phyloP scores from a whole-genome alignment of 2,329 filamentous ascomycete species.

The Ophiocordyceps australis region DNA sequence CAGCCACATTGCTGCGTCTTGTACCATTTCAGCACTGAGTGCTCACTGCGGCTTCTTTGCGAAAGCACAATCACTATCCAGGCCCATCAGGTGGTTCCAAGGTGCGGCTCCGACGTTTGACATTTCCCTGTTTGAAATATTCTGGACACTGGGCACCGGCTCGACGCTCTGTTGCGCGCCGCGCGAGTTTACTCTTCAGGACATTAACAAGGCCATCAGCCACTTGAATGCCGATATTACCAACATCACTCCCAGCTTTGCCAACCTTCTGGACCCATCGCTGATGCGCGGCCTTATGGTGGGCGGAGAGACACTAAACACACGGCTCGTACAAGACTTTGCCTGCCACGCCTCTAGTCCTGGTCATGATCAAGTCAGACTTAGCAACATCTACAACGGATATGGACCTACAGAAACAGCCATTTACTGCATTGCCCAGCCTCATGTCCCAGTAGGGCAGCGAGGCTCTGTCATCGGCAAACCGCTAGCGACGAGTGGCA shows the following conservation, averaged over 20 bases:
- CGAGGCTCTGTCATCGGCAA: conserved; percentile 17
- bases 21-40: conserved; percentile 12
- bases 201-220: conserved; percentile 7
- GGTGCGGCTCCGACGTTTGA: conserved; percentile 37
- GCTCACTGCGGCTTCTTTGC: conserved; percentile 1
- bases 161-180: conserved; percentile 15
- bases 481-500: conserved; percentile 14
- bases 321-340: conserved; percentile 14
- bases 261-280: conserved; percentile 11
- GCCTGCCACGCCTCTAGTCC: conserved; percentile 2
- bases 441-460: conserved; percentile 5
- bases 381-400: conserved; percentile 6
- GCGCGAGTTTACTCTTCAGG: conserved; percentile 9
- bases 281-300: conserved; percentile 12
- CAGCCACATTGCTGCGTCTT: conserved; percentile 11
- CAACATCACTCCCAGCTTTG: conserved; percentile 18
- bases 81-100: conserved; percentile 15
- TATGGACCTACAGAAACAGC: conserved; percentile 11
- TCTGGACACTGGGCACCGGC: conserved; percentile 51
- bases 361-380: conserved; percentile 1
- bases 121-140: conserved; percentile 69
- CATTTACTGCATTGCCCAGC: conserved; percentile 7
- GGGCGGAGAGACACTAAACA: conserved; percentile 12
- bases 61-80: background rate
- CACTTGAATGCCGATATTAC: conserved; percentile 15